Conservation (phyloP, 2,329 filamentous ascomycete species). For the Sordariomycetes sp. region DNA sequence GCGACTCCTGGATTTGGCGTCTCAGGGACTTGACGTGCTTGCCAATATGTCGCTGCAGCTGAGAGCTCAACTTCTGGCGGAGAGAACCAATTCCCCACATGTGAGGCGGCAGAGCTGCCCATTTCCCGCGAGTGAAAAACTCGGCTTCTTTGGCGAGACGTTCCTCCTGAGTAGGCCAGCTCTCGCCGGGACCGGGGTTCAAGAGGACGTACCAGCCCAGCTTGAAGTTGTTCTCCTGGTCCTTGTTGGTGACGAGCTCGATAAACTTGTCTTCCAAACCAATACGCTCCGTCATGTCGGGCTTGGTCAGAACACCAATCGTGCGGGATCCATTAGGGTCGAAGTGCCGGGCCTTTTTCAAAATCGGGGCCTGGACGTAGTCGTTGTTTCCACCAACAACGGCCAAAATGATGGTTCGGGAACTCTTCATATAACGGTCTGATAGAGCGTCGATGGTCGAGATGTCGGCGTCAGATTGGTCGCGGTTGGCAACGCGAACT, state of each 20-base stretch:
- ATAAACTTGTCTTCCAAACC: slow-evolving; percentile 45
- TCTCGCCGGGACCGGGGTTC: slow-evolving; percentile 37
- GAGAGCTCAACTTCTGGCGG: slow-evolving; percentile 37
- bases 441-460: slow-evolving; percentile 41
- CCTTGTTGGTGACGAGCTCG: slow-evolving; percentile 40
- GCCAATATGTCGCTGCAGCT: slow-evolving; percentile 42
- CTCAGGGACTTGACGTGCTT: slow-evolving; percentile 40
- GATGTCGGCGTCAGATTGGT: slow-evolving; percentile 43
- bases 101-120: slow-evolving; percentile 33
- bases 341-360: slow-evolving; percentile 40
- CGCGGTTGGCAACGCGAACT: slow-evolving; percentile 41
- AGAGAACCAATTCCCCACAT: slow-evolving; percentile 38
- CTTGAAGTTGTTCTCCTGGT: slow-evolving; percentile 39
- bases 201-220: slow-evolving; percentile 43
- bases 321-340: slow-evolving; percentile 39
- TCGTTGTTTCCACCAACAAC: slow-evolving; percentile 47
- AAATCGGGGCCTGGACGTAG: slow-evolving; percentile 41
- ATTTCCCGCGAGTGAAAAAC: slow-evolving; percentile 40
- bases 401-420: slow-evolving; percentile 45
- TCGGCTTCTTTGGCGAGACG: slow-evolving; percentile 32
- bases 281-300: slow-evolving; percentile 42
- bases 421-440: slow-evolving; percentile 45
- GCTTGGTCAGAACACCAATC: slow-evolving; percentile 43
- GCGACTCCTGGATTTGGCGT: slow-evolving; percentile 38
- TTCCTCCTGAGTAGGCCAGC: slow-evolving; percentile 31